Conservation (phyloP, 2,329 filamentous ascomycete species). For the Fusarium dimerum region DNA sequence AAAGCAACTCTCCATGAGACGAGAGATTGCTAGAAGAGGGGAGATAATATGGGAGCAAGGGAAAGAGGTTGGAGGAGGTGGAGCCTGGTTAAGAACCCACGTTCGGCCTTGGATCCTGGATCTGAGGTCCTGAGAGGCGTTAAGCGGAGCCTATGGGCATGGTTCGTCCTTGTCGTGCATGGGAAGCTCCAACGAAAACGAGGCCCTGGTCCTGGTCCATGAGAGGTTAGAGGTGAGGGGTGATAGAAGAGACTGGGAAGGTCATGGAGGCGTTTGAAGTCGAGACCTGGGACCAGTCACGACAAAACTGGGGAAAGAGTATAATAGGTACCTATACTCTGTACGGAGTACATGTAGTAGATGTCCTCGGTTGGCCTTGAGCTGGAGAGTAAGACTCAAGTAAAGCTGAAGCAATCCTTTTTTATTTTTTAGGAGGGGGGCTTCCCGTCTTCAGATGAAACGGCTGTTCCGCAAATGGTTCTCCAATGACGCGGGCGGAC, state of each 20-base stretch:
- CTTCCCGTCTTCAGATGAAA: conserved; percentile 13
- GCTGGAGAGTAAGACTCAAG: too few species aligned
- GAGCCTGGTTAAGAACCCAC: conserved; percentile 30
- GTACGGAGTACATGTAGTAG: too few species aligned
- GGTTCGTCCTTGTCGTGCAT: background rate
- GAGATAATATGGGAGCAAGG: conserved; percentile 1
- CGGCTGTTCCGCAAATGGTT: background rate
- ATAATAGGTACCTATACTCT: too few species aligned
- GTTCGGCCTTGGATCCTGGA: conserved; percentile 18
- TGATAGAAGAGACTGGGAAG: conserved; percentile 19
- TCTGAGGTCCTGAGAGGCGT: conserved; percentile 19
- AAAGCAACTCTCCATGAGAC: background rate
- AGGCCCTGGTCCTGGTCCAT: background rate
- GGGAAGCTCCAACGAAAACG: background rate
- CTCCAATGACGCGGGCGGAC: background rate
- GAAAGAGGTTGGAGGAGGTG: conserved; percentile 27
- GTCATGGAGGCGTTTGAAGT: conserved; percentile 4
- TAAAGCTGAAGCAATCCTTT: too few species aligned
- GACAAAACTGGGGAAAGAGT: too few species aligned
- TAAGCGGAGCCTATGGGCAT: background rate
- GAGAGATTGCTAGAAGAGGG: conserved; percentile 1
- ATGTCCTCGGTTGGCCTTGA: too few species aligned
- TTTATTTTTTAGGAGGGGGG: background rate
- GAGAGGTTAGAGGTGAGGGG: conserved; percentile 20
- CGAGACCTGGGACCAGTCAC: background rate